Conservation (phyloP, 305 asterid genomes). For the Solanum hybrid region DNA sequence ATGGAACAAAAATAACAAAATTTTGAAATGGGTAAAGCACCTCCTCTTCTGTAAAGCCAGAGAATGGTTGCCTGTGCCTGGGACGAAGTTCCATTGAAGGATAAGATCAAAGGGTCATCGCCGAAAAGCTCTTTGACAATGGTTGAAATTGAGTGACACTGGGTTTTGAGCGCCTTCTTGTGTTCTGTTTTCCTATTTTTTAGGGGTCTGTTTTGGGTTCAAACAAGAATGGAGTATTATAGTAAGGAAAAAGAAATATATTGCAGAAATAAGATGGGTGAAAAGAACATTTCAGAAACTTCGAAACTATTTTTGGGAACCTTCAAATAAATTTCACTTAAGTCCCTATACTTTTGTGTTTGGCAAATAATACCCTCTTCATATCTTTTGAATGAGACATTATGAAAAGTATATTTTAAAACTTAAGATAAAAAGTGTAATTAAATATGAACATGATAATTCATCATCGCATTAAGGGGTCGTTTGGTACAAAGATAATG, state of each 20-base stretch:
- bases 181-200: not conserved
- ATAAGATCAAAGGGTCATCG: not conserved
- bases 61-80: conserved; percentile 37
- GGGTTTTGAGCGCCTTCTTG: conserved; percentile 6
- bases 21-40: conserved; percentile 14
- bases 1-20: not conserved
- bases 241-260: not conserved
- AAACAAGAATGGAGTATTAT: not conserved
- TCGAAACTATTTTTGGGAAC: not conserved
- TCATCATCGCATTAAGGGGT: no score
- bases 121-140: not conserved
- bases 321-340: no score
- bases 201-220: not conserved
- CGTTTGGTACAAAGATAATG: not conserved
- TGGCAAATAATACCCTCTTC: not conserved
- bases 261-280: not conserved
- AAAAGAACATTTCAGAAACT: not conserved
- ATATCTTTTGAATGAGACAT: not conserved
- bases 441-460: no score
- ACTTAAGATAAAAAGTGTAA: no score
- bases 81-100: conserved; percentile 67
- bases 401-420: no score
- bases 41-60: conserved; percentile 68
- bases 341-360: not conserved
- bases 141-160: not conserved